These are phyloP conservation scores for Kodamaea laetipori DNA, from an alignment of 805 yeast genomes.

Conservation along the genomic window DNA sequence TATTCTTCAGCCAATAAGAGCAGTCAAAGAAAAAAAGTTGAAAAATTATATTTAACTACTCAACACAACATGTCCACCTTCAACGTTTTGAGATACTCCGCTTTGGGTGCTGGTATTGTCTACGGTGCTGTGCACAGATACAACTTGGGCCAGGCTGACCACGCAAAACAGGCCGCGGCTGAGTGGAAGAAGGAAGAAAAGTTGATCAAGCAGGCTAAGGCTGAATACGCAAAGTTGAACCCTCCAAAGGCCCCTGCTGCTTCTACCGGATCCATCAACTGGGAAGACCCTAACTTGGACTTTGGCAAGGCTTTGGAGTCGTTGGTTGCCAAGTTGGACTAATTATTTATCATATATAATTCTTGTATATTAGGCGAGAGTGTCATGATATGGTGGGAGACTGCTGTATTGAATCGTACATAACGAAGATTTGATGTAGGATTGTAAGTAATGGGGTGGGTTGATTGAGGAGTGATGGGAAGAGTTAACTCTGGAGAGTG, in stretches of 20 bases:
- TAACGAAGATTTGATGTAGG: too few species aligned
- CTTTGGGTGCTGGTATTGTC: constrained; percentile 82
- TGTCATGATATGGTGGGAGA: not conserved
- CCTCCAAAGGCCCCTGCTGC: constrained; percentile 45
- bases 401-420: not conserved
- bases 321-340: constrained; percentile 57
- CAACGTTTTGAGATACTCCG: constrained; percentile 90
- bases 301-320: constrained; percentile 68
- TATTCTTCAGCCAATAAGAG: constrained; percentile 12
- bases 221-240: constrained; percentile 72
- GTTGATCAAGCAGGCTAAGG: constrained; percentile 85
- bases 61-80: constrained; percentile 34
- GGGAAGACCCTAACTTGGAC: constrained; percentile 91
- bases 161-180: constrained; percentile 55
- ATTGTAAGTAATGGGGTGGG: too few species aligned
- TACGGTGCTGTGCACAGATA: constrained; percentile 89
- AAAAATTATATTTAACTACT: constrained; percentile 6
- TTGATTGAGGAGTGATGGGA: too few species aligned
- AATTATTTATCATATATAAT: constrained; percentile 13
- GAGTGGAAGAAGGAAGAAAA: constrained; percentile 67
- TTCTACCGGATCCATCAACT: constrained; percentile 57
- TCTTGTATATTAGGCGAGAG: constrained; percentile 4
- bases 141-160: constrained; percentile 61
- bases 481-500: too few species aligned
- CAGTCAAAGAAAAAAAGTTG: constrained; percentile 8